Conservation (phyloP, 495 filamentous ascomycete species). For the Bacidia rubella region DNA sequence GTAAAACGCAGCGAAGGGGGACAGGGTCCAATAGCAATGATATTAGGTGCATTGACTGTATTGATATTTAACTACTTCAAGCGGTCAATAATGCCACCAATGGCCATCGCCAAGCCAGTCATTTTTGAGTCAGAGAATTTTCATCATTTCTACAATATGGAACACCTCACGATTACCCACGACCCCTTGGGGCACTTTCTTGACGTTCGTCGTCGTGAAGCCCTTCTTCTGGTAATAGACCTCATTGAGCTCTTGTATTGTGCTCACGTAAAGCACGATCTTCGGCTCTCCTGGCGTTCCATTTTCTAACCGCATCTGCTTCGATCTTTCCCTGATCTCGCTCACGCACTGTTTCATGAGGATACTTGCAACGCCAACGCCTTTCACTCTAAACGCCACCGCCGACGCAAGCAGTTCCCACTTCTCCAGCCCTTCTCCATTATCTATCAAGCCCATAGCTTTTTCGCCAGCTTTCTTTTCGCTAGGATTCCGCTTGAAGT, state of each 20-base stretch:
- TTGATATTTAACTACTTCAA: no score
- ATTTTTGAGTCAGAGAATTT: no score
- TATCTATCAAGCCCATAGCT: neutral
- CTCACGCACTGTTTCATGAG: neutral
- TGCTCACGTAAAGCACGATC: slow-evolving; percentile 7
- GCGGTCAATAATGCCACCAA: no score
- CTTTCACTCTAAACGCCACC: slow-evolving; percentile 2
- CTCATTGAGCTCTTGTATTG: slow-evolving; percentile 12
- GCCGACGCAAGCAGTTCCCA: slow-evolving; percentile 11
- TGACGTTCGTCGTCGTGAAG: neutral
- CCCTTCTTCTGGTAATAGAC: slow-evolving; percentile 7
- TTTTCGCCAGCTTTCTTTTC: neutral
- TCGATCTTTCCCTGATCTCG: slow-evolving; percentile 2
- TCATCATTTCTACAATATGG: slow-evolving; percentile 13
- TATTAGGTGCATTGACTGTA: no score
- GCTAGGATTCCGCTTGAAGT: slow-evolving; percentile 4
- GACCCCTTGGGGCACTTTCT: slow-evolving; percentile 1
- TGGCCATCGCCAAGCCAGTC: no score
- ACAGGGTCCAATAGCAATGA: no score
- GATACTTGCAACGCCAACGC: neutral
- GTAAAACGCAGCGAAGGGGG: no score
- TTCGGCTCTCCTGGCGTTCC: slow-evolving; percentile 1
- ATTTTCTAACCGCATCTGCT: neutral
- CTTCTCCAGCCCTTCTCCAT: neutral
- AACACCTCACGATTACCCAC: slow-evolving; percentile 11